These are phyloP conservation scores for Diaporthe vaccinii DNA, from an alignment of 2,329 filamentous ascomycete species.

Conservation along the genomic window DNA sequence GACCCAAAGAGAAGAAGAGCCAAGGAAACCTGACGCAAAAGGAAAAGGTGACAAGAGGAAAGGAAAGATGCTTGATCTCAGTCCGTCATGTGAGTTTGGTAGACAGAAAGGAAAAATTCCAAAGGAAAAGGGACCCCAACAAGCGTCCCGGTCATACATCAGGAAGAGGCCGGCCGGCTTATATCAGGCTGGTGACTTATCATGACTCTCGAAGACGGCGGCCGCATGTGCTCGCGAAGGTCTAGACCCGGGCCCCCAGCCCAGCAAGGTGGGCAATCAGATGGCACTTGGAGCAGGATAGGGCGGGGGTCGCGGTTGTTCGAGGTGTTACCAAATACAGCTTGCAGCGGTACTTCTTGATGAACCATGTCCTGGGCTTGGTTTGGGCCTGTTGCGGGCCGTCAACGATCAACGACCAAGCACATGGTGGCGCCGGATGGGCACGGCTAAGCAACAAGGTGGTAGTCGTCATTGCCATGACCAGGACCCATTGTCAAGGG, in stretches of 20 bases:
- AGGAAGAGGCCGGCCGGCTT: constrained; percentile 21
- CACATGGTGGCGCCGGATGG: constrained; percentile 1
- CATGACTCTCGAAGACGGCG: neutral
- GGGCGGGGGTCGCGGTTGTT: constrained; percentile 7
- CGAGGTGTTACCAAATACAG: constrained; percentile 35
- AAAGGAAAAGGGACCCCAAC: constrained; percentile 29
- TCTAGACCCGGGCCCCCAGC: constrained; percentile 16
- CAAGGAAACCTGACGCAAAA: constrained; percentile 14
- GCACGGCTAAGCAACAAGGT: constrained; percentile 3
- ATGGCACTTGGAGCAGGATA: neutral
- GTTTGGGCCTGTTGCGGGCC: constrained; percentile 26
- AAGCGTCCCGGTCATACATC: neutral
- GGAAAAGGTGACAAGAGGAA: constrained; percentile 11
- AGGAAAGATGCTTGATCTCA: constrained; percentile 14
- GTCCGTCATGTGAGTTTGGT: neutral
- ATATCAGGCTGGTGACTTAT: constrained; percentile 19
- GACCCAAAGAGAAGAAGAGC: neutral
- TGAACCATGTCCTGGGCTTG: constrained; percentile 10
- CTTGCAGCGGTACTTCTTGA: neutral
- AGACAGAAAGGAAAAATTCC: constrained; percentile 21
- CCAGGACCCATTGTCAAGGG: constrained; percentile 10
- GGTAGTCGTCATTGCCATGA: constrained; percentile 23
- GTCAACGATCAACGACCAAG: constrained; percentile 5
- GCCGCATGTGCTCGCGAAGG: constrained; percentile 21
- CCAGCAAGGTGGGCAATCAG: neutral